Conservation (phyloP, 202 grass and related monocot genomes). For the Elaeis oleifera region DNA sequence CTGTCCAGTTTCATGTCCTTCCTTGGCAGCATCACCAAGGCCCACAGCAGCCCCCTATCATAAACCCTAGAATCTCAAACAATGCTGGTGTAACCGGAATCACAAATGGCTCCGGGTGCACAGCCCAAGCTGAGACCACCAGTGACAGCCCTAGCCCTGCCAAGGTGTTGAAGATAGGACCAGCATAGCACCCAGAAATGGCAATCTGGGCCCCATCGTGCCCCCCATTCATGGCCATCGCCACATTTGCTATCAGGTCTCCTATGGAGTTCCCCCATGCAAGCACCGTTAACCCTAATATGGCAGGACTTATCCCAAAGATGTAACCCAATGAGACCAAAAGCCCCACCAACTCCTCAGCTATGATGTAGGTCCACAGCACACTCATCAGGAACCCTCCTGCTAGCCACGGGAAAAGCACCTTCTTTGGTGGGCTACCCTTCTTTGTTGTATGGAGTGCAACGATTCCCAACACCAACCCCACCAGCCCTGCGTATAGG, state of each 20-base stretch:
- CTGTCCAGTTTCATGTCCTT: conserved; percentile 5
- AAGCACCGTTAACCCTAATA: conserved; percentile 5
- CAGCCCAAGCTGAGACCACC: conserved; percentile 5
- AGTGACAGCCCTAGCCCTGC: conserved; percentile 3
- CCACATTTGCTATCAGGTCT: conserved; percentile 2
- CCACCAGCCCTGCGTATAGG: background rate
- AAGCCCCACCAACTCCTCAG: conserved; percentile 6
- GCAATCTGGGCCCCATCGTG: conserved; percentile 9
- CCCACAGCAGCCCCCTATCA: conserved; percentile 3
- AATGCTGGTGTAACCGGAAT: background rate
- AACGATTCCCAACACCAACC: background rate
- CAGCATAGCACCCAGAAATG: conserved; percentile 1
- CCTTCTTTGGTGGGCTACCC: background rate
- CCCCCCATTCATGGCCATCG: background rate
- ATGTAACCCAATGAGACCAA: conserved; percentile 8
- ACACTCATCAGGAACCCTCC: conserved; percentile 8
- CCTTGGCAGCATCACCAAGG: conserved; percentile 2
- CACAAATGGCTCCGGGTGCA: background rate
- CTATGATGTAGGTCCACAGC: conserved; percentile 11
- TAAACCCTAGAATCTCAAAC: conserved; percentile 5
- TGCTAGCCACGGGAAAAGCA: conserved; percentile 1
- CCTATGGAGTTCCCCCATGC: conserved; percentile 12
- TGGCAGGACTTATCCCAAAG: conserved; percentile 1
- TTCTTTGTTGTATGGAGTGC: conserved; percentile 1
- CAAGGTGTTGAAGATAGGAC: conserved; percentile 1